Conservation (phyloP, 2,329 filamentous ascomycete species). For the Fusarium sp. region DNA sequence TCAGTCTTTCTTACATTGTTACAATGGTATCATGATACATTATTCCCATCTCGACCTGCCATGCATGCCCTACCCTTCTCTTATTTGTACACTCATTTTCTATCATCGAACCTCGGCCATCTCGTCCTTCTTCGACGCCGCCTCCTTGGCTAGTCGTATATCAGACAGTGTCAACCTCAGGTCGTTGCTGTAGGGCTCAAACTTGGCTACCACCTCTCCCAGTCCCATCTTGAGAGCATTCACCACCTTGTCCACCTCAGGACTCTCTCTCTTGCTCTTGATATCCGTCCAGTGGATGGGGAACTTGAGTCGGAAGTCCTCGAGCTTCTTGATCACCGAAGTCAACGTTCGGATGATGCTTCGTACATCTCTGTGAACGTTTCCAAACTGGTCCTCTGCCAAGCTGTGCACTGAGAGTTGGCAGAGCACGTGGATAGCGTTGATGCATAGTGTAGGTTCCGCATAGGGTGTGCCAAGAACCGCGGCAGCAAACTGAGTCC, state of each 20-base stretch:
- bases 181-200: slow-evolving; percentile 79
- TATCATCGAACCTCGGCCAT: slow-evolving; percentile 46
- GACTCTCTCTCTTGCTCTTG: slow-evolving; percentile 63
- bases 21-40: slow-evolving; percentile 46
- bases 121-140: slow-evolving; percentile 46
- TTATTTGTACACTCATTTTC: background rate
- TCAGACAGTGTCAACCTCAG: slow-evolving; percentile 78
- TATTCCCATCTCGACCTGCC: slow-evolving; percentile 34
- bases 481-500: slow-evolving; percentile 71
- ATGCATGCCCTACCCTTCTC: background rate
- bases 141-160: slow-evolving; percentile 78
- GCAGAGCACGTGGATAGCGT: slow-evolving; percentile 77
- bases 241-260: slow-evolving; percentile 79
- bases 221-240: slow-evolving; percentile 74
- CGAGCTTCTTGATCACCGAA: slow-evolving; percentile 73
- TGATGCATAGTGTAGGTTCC: slow-evolving; percentile 74
- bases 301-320: slow-evolving; percentile 71
- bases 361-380: slow-evolving; percentile 85
- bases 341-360: slow-evolving; percentile 80
- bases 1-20: slow-evolving; percentile 14
- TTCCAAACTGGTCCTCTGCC: slow-evolving; percentile 84
- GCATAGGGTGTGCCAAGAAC: slow-evolving; percentile 81
- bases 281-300: slow-evolving; percentile 85
- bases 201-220: slow-evolving; percentile 73
- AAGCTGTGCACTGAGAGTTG: slow-evolving; percentile 79